Evolutionary conservation across 306 rosid species (phyloP), one percentile per base, ranked within the genome.

Genomic region (Senna siamea): DNA sequence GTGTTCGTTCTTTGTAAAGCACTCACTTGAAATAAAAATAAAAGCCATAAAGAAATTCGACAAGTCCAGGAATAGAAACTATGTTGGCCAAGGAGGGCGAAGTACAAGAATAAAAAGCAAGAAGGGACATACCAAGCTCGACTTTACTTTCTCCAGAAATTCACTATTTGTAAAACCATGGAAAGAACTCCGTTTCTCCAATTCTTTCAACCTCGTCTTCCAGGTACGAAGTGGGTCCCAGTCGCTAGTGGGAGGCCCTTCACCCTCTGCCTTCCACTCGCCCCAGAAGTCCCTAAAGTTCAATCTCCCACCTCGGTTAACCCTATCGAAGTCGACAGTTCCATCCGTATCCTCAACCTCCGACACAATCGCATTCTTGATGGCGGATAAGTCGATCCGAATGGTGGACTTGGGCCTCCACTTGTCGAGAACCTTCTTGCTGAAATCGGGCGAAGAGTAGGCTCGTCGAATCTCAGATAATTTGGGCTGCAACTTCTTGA

Each of bases 191-290:
- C 88, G 75, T 72, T 77, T 85, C 83, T 89, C 95, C 10, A 89
- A 83, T 76, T 87, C 92, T 61, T 76, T 89, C 76, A 87, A 75
- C 69, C 90, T 81, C 48, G 75, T 85, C 83, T 87, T 89, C 83
- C 87, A 81, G 15, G 75, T 84, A 41, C 86, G 88, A 63, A 89
- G 83, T 50, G 96, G 96, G 64, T 87, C 87, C 92, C 96, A 89
- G 57, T 85, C 76, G 82, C 66, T 63, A 43, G 9, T 32, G 17
- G 70, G 26, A 2, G 69, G 41, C 54, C 64, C 82, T 9, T 88
- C 87, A 56, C n/a, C 51, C 12, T 76, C 85, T 13, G 74, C 80
- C 30, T 78, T 85, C 89, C 83, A 88, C 66, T 81, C 92, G 3
- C 93, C 90, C 86, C 87, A 89, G 40, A 84, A 79, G 71, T 88